phyloP scores from a whole-genome alignment of 371 early-diverging fungal genomes.

The Homolaphlyctis polyrhiza region DNA sequence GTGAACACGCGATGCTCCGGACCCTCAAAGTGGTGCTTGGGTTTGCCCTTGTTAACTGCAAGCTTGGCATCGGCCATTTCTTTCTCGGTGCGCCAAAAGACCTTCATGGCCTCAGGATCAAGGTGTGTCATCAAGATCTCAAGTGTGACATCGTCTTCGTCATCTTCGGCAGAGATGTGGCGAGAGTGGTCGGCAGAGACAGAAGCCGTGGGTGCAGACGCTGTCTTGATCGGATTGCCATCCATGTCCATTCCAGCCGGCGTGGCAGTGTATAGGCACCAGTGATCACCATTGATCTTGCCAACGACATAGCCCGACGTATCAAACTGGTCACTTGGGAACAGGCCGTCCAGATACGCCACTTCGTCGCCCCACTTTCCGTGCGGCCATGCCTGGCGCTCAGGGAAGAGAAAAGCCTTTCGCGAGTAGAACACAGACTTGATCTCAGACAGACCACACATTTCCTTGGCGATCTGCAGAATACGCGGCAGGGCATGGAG shows the following conservation, averaged over 20 bases:
- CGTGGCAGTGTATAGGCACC: conserved; percentile 84
- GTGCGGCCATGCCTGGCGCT: conserved; percentile 83
- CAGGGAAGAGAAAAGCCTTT: conserved; percentile 94
- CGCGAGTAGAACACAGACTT: conserved; percentile 91
- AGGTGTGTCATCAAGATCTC: conserved; percentile 93
- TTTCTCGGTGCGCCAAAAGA: conserved; percentile 51
- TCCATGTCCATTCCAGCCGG: conserved; percentile 41
- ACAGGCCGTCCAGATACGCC: conserved; percentile 40
- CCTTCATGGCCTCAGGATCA: conserved; percentile 65
- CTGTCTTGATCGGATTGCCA: conserved; percentile 14
- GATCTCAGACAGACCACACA: conserved; percentile 64
- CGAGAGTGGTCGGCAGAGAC: conserved; percentile 18
- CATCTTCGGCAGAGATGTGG: conserved; percentile 13
- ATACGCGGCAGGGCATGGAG: conserved; percentile 79
- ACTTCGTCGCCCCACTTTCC: conserved; percentile 89
- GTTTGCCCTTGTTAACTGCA: conserved; percentile 7
- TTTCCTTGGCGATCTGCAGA: conserved; percentile 71
- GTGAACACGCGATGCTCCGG: conserved; percentile 36
- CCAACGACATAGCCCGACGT: conserved; percentile 85
- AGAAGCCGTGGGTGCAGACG: conserved; percentile 24
- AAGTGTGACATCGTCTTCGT: conserved; percentile 75
- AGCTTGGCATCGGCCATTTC: conserved; percentile 21
- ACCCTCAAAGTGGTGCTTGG: conserved; percentile 8
- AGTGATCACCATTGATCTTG: conserved; percentile 88
- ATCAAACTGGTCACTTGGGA: conserved; percentile 30